phyloP scores from a whole-genome alignment of 371 early-diverging fungal species.

The Thermomucor indicae-seudaticae region DNA sequence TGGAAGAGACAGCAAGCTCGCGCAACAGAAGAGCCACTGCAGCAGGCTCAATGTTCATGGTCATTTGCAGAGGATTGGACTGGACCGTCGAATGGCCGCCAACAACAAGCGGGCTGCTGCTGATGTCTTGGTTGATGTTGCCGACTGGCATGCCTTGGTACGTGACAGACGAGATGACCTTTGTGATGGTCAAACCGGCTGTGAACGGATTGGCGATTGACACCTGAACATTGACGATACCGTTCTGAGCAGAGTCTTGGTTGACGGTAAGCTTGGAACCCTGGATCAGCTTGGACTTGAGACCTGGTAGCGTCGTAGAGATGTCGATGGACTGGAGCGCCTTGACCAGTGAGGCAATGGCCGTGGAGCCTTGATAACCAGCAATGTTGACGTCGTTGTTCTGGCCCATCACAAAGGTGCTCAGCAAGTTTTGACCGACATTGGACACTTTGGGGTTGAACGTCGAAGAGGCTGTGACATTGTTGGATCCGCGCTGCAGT shows the following conservation, averaged over 20 bases:
- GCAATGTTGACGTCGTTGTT: conserved; percentile 41
- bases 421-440: conserved; percentile 45
- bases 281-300: conserved; percentile 37
- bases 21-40: conserved; percentile 40
- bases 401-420: conserved; percentile 48
- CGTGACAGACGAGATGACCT: conserved; percentile 39
- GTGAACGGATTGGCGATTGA: conserved; percentile 53
- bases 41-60: conserved; percentile 37
- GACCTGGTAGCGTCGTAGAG: conserved; percentile 43
- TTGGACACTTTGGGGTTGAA: conserved; percentile 43
- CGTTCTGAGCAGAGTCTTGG: conserved; percentile 31
- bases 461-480: conserved; percentile 31
- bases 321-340: conserved; percentile 43
- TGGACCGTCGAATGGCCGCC: conserved; percentile 26
- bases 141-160: conserved; percentile 47
- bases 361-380: conserved; percentile 39
- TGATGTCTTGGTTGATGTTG: conserved; percentile 42
- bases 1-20: conserved; percentile 38
- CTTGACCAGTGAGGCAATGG: conserved; percentile 38
- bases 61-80: conserved; percentile 28
- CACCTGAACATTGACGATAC: conserved; percentile 41
- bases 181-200: conserved; percentile 41
- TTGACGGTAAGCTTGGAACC: conserved; percentile 39
- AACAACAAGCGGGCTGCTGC: conserved; percentile 29
- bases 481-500: conserved; percentile 43